phyloP scores from a whole-genome alignment of 1,284 basidiomycete genomes.

The Puccinia polysora region DNA sequence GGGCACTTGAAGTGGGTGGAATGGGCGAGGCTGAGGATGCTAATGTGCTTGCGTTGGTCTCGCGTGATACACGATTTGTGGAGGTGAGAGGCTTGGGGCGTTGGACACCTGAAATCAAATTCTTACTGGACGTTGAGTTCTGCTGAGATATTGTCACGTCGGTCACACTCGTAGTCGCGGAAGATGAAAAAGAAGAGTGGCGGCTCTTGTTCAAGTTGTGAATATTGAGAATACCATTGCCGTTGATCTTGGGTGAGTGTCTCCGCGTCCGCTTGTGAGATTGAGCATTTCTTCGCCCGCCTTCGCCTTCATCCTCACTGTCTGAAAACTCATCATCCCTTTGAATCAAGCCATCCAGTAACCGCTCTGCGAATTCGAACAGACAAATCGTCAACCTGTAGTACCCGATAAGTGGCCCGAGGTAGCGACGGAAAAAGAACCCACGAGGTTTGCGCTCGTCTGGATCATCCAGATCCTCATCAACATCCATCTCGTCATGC shows the following conservation, averaged over 20 bases:
- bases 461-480: constrained; percentile 65
- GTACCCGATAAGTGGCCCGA: background rate
- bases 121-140: background rate
- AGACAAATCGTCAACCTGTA: background rate
- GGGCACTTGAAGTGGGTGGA: background rate
- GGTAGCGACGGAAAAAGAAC: constrained; percentile 43
- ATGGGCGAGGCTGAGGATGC: background rate
- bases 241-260: constrained; percentile 16
- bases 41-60: too few relatives aligned
- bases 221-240: constrained; percentile 10
- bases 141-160: background rate
- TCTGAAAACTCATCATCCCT: constrained; percentile 63
- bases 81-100: background rate
- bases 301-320: constrained; percentile 68
- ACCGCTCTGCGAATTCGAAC: constrained; percentile 54
- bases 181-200: background rate
- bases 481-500: constrained; percentile 59
- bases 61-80: too few relatives aligned
- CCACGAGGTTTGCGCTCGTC: constrained; percentile 60
- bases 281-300: constrained; percentile 61
- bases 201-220: constrained; percentile 10
- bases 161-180: background rate
- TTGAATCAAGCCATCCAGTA: constrained; percentile 58
- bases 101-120: too few relatives aligned
- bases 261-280: constrained; percentile 45